phyloP scores from a whole-genome alignment of 176 grass and related monocot species.

The Ampelocalamus luodianensis region DNA sequence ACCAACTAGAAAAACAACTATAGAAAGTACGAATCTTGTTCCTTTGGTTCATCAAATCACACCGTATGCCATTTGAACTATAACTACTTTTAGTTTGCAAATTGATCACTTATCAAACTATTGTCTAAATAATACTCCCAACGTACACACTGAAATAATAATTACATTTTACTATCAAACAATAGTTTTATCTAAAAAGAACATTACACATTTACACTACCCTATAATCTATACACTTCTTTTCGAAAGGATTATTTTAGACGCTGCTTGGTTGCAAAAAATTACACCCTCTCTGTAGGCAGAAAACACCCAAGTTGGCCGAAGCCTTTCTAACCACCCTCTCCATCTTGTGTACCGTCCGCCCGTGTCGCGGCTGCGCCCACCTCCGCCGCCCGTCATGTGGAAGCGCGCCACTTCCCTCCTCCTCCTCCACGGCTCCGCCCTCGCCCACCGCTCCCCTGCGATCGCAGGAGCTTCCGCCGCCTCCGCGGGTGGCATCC shows the following conservation, averaged over 20 bases:
- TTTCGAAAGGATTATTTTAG: too few relatives aligned
- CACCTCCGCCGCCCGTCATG: slow-evolving; percentile 37
- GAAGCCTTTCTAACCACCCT: background rate
- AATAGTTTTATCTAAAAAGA: too few relatives aligned
- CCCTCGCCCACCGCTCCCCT: background rate
- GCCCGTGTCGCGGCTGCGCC: background rate
- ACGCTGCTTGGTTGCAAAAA: too few relatives aligned
- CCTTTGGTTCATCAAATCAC: background rate
- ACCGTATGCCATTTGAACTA: background rate
- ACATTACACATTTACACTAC: too few relatives aligned
- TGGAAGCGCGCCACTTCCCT: slow-evolving; percentile 51
- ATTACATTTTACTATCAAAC: too few relatives aligned
- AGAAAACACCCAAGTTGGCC: too few relatives aligned
- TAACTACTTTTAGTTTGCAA: background rate
- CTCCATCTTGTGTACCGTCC: background rate
- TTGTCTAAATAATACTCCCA: too few relatives aligned
- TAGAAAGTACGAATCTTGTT: too few relatives aligned
- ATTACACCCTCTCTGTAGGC: too few relatives aligned
- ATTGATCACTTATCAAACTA: background rate
- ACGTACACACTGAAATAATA: too few relatives aligned
- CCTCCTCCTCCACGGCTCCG: slow-evolving; percentile 8
- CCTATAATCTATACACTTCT: too few relatives aligned
- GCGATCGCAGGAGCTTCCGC: background rate
- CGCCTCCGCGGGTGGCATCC: background rate
- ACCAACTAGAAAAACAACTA: too few relatives aligned